phyloP scores from a whole-genome alignment of 805 yeast genomes.

The Candida sithepensis region DNA sequence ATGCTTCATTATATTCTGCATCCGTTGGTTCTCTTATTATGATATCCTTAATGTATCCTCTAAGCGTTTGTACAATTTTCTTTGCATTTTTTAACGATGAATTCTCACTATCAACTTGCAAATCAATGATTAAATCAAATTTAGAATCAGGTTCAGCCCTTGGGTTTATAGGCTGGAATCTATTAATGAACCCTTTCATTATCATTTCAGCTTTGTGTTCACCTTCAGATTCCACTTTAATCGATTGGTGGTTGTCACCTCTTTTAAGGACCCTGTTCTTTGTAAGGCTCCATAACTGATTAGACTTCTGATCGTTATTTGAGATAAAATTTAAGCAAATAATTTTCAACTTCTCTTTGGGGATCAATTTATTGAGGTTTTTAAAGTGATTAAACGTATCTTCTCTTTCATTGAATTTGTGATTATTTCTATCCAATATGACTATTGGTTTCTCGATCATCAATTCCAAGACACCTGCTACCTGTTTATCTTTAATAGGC shows the following conservation, averaged over 20 bases:
- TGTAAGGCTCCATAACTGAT: slow-evolving; percentile 49
- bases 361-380: slow-evolving; percentile 39
- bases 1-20: slow-evolving; percentile 42
- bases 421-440: slow-evolving; percentile 82
- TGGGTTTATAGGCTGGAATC: slow-evolving; percentile 60
- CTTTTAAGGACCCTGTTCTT: slow-evolving; percentile 55
- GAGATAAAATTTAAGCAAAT: slow-evolving; percentile 69
- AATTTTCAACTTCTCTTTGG: slow-evolving; percentile 47
- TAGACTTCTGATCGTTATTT: slow-evolving; percentile 12
- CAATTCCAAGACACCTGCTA: slow-evolving; percentile 41
- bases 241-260: slow-evolving; percentile 88
- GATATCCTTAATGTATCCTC: slow-evolving; percentile 41
- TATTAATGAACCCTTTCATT: slow-evolving; percentile 67
- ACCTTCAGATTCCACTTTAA: slow-evolving; percentile 49
- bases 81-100: slow-evolving; percentile 51
- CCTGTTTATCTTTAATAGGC: slow-evolving; percentile 45
- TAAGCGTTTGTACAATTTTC: slow-evolving; percentile 37
- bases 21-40: slow-evolving; percentile 37
- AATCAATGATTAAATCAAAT: slow-evolving; percentile 64
- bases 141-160: slow-evolving; percentile 52
- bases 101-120: slow-evolving; percentile 40
- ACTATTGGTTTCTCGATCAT: slow-evolving; percentile 47
- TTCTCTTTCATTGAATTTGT: slow-evolving; percentile 62
- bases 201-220: slow-evolving; percentile 51
- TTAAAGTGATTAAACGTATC: slow-evolving; percentile 56